Base-by-base conservation (phyloP, 768 basidiomycete species). In the Collybiopsis luxurians region DNA sequence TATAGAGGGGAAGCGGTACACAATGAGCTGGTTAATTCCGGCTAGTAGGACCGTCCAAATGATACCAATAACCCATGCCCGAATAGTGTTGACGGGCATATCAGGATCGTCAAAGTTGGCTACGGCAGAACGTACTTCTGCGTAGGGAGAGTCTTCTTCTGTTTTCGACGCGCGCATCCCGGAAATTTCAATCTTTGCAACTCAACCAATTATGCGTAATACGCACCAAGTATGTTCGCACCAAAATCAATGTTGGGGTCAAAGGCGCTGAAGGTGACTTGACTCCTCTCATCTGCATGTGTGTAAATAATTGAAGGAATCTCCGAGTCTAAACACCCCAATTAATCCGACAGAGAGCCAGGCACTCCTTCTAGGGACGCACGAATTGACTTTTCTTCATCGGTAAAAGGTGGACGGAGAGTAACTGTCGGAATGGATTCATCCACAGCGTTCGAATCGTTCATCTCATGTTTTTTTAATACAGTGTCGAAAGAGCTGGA, bases 71-170 rank as follows among this genome's bases (percentile, higher is more conserved):
- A 82, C 65, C 81, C 81, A 82, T 24, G 75, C 69, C 40, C 81
- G 74, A 27, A 79, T 53, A 9, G 83, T 83, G 19, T 79, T 75
- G 24, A 76, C 75, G 24, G 81, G 81, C 76, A 86, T 84, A 26
- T 72, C 70, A 11, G 80, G 78, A 62, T 86, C 85, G 63, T 88
- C 85, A 23, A 77, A 80, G 64, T 86, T 86, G 38, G 84, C 78
- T n/a, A 86, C 85, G 48, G 81, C 80, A 53, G 53, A 81, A 42
- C 88, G 81, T 28, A 90, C 89, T 66, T 92, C 88, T 0, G 90
- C 81, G 60, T 90, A 90, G 27, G 89, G 87, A 38, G 87, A 89
- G 62, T 92, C 90, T 61, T 86, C 82, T 51, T 84, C 82, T 57
- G 17, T 23, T n/a, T 1, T 19, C 15, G 13, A 23, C 26, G 15